Evolutionary conservation across 2,329 filamentous ascomycete species (phyloP).

Genomic region (Fusarium sp.): DNA sequence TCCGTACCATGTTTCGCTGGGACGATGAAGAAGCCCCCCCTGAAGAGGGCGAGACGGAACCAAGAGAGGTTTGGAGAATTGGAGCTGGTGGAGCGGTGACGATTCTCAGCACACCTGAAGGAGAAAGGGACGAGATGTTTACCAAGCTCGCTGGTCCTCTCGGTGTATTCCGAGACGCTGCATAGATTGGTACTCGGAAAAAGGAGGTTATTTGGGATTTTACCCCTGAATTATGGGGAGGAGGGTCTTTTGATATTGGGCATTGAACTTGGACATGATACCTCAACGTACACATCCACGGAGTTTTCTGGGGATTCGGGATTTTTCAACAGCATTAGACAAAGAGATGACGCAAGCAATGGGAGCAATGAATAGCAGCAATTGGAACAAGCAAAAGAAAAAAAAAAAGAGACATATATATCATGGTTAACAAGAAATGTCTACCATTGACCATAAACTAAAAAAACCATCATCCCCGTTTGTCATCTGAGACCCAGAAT

Average conservation of each 20-base stretch:
- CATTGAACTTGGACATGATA: constrained; percentile 41
- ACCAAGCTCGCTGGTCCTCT: constrained; percentile 74
- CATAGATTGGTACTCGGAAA: constrained; percentile 24
- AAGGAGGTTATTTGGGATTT: constrained; percentile 2
- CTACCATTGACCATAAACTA: constrained; percentile 24
- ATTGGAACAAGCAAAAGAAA: constrained; percentile 7
- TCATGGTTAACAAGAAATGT: constrained; percentile 23
- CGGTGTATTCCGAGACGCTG: constrained; percentile 60
- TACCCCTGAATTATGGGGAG: neutral
- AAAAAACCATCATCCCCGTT: neutral
- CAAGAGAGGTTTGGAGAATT: constrained; percentile 78
- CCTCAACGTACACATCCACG: constrained; percentile 52
- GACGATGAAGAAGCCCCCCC: constrained; percentile 65
- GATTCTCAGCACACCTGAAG: constrained; percentile 80
- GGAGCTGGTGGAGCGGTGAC: constrained; percentile 94
- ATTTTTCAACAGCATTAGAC: constrained; percentile 47
- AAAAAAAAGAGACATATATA: constrained; percentile 20
- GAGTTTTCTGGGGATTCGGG: constrained; percentile 40
- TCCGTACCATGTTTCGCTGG: constrained; percentile 83
- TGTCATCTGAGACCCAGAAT: constrained; percentile 4
- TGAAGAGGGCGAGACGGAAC: constrained; percentile 46
- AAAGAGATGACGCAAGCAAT: constrained; percentile 23
- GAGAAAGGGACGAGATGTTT: constrained; percentile 92
- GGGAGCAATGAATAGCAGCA: neutral
- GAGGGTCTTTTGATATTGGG: constrained; percentile 28